A percentile compares a stretch with the other conserved stretches of the same genome.
phyloP scores from a whole-genome alignment of 805 yeast species.

The Lachancea cidri region DNA sequence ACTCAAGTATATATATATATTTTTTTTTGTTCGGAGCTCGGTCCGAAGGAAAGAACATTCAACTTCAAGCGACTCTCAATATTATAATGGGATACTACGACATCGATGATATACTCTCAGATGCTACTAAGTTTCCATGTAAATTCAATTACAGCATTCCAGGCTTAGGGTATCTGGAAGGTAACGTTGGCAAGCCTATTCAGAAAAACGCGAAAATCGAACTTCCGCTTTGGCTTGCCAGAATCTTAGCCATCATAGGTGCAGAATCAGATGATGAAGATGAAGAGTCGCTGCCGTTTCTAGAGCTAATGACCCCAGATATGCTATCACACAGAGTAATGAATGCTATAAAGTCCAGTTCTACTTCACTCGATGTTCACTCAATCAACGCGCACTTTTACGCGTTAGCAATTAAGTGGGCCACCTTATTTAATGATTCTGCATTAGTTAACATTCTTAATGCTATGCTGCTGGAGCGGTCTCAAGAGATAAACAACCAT shows the following conservation, averaged over 20 bases:
- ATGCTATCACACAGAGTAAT: conserved; percentile 58
- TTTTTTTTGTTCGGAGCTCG: background rate
- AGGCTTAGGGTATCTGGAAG: conserved; percentile 82
- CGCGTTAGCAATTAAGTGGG: conserved; percentile 71
- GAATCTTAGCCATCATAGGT: conserved; percentile 55
- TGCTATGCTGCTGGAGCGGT: conserved; percentile 56
- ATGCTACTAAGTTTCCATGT: conserved; percentile 70
- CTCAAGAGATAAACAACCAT: conserved; percentile 65
- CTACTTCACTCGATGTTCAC: conserved; percentile 62
- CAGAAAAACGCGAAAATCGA: conserved; percentile 57
- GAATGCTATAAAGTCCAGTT: conserved; percentile 76
- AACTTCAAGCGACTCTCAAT: background rate
- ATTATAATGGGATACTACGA: conserved; percentile 58
- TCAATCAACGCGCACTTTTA: conserved; percentile 63
- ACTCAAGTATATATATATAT: background rate
- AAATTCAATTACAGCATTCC: conserved; percentile 74
- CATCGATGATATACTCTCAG: conserved; percentile 70
- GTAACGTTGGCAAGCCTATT: conserved; percentile 61
- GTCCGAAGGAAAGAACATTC: background rate
- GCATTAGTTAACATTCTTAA: conserved; percentile 49
- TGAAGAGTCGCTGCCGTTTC: conserved; percentile 43
- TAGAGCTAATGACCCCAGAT: conserved; percentile 67
- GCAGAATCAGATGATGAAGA: conserved; percentile 26
- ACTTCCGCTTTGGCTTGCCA: conserved; percentile 87
- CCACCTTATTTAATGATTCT: conserved; percentile 59